A percentile compares a stretch with the other conserved stretches of the same genome.
These are phyloP conservation scores for Camillea tinctor DNA, from an alignment of 2,329 filamentous ascomycete genomes.

Conservation along the genomic window DNA sequence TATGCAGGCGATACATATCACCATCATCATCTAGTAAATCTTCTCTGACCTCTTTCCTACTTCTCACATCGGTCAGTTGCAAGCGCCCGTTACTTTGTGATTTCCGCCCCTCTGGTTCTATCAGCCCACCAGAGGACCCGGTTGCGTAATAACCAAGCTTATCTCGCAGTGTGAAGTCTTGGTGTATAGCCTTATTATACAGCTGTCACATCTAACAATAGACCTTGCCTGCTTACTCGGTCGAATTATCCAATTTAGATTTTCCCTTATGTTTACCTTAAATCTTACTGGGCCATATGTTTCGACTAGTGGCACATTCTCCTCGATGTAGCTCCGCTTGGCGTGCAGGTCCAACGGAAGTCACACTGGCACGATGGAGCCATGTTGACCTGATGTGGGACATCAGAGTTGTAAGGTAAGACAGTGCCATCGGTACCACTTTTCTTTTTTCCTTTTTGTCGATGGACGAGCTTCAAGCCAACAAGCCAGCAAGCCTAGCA, in stretches of 20 bases:
- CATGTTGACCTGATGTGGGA: background rate
- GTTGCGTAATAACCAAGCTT: background rate
- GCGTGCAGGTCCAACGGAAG: conserved; percentile 10
- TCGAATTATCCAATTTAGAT: conserved; percentile 14
- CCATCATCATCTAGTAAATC: background rate
- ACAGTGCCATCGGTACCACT: background rate
- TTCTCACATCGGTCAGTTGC: conserved; percentile 4
- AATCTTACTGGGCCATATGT: conserved; percentile 13
- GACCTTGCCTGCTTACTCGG: conserved; percentile 2
- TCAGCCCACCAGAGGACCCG: conserved; percentile 1
- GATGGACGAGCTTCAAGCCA: conserved; percentile 17
- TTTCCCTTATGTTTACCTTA: conserved; percentile 17
- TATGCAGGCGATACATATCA: conserved; percentile 2
- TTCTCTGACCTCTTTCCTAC: conserved; percentile 5
- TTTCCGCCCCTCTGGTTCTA: conserved; percentile 11
- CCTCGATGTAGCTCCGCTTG: conserved; percentile 17
- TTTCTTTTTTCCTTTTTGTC: background rate
- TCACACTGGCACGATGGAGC: conserved; percentile 1
- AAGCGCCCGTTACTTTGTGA: conserved; percentile 11
- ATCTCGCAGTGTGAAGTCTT: conserved; percentile 5
- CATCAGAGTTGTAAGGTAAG: conserved; percentile 1
- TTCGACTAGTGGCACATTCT: conserved; percentile 2
- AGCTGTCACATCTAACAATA: conserved; percentile 14
- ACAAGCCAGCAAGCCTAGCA: too few species aligned
- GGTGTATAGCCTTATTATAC: conserved; percentile 3